Conservation (phyloP, 306 rosid species). For the Vicia villosa region DNA sequence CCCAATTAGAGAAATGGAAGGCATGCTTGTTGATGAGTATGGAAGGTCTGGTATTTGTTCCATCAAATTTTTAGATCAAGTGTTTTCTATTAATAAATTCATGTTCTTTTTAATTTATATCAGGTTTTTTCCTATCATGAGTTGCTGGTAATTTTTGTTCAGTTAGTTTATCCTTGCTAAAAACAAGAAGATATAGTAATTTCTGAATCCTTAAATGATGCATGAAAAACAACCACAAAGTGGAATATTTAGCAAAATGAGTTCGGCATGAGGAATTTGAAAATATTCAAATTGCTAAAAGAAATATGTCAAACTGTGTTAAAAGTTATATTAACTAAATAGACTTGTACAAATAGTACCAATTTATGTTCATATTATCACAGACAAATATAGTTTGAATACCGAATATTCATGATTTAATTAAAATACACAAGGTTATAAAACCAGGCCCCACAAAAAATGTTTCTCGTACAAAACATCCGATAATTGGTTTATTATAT, state of each 20-base stretch:
- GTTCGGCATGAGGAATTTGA: not conserved
- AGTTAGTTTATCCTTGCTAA: slow-evolving; percentile 6
- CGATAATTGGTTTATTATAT: no score
- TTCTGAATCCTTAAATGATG: slow-evolving; percentile 13
- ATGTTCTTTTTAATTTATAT: not conserved
- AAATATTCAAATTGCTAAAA: not conserved
- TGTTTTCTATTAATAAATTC: not conserved
- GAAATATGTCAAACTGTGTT: not conserved
- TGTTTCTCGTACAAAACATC: no score
- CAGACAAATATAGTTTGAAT: no score
- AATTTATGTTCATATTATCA: no score
- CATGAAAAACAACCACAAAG: not conserved
- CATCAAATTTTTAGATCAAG: not conserved
- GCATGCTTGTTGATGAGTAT: slow-evolving; percentile 99
- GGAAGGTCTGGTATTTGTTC: slow-evolving; percentile 72
- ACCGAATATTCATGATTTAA: no score
- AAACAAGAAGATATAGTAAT: not conserved
- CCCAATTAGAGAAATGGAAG: slow-evolving; percentile 99
- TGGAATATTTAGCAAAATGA: not conserved
- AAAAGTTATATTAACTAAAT: not conserved
- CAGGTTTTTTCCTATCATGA: not conserved
- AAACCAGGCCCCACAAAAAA: no score
- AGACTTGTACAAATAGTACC: not conserved
- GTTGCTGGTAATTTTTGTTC: slow-evolving; percentile 3
- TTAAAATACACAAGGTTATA: no score